These are phyloP conservation scores for Saussurea involucrata DNA, from an alignment of 129 eudicot species.

Conservation along the genomic window DNA sequence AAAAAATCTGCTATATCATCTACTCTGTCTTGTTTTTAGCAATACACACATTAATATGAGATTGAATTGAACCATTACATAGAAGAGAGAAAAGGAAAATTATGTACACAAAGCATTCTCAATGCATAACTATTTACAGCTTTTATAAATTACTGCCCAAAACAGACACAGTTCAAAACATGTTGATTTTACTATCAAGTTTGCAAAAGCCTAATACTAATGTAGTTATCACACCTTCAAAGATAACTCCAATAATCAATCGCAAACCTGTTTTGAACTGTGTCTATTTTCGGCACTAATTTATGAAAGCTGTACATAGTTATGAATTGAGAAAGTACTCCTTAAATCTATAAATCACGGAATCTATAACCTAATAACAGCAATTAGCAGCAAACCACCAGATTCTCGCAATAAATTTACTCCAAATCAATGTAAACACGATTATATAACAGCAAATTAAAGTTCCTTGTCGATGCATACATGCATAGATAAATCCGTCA, in stretches of 20 bases:
- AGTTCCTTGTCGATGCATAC: neutral
- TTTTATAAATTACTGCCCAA: no score
- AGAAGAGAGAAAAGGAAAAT: neutral
- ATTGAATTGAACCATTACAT: neutral
- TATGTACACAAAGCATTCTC: neutral
- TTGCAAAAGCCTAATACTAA: no score
- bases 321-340: neutral
- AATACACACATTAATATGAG: neutral
- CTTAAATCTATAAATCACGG: neutral
- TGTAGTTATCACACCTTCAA: neutral
- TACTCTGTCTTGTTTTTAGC: neutral
- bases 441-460: neutral
- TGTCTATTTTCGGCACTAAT: neutral
- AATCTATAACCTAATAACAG: slow-evolving; percentile 1
- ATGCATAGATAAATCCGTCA: slow-evolving; percentile 8
- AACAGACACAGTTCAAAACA: no score
- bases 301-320: neutral
- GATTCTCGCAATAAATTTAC: slow-evolving; percentile 5
- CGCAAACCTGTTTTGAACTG: neutral
- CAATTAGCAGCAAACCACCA: neutral
- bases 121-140: no score
- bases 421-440: slow-evolving; percentile 3
- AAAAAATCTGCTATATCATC: neutral
- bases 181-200: no score
- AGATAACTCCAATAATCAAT: neutral